phyloP scores from a whole-genome alignment of 306 rosid species.

The Vigna radiata region DNA sequence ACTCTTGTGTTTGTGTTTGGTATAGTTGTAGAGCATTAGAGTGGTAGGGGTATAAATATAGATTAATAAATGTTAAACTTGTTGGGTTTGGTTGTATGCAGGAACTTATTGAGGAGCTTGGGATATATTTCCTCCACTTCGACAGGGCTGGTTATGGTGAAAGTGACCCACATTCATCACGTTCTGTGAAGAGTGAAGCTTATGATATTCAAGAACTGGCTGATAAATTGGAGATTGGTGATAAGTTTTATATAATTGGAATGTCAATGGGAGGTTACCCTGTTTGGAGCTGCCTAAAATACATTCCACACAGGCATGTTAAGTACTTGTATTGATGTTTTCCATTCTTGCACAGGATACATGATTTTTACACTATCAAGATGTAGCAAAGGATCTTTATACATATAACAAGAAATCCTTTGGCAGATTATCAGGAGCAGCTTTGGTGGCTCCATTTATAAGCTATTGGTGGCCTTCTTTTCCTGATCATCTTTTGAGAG shows the following conservation, averaged over 20 bases:
- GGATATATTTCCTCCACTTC: constrained; percentile 62
- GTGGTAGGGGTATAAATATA: too few relatives aligned
- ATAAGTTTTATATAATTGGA: constrained; percentile 73
- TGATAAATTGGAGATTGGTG: constrained; percentile 67
- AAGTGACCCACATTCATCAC: constrained; percentile 80
- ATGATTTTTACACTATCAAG: background rate
- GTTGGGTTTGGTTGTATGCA: constrained; percentile 33
- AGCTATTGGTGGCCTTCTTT: constrained; percentile 75
- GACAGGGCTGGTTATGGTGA: constrained; percentile 95
- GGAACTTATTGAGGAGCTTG: constrained; percentile 69
- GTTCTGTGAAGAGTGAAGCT: constrained; percentile 89
- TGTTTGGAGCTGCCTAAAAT: constrained; percentile 76
- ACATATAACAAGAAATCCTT: background rate
- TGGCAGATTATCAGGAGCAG: constrained; percentile 81
- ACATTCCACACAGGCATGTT: constrained; percentile 79
- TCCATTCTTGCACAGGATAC: background rate
- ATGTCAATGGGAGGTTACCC: constrained; percentile 73
- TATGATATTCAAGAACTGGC: constrained; percentile 86
- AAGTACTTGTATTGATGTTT: background rate
- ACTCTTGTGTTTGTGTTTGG: background rate
- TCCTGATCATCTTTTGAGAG: constrained; percentile 55
- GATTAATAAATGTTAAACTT: background rate
- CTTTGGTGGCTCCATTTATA: constrained; percentile 75
- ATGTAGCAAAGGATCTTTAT: too few relatives aligned
- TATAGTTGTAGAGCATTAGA: background rate